A percentile compares a stretch with the other conserved stretches of the same genome.
Evolutionary conservation across 148 eudicot genomes (phyloP).

Genomic region (Limonium bicolor): DNA sequence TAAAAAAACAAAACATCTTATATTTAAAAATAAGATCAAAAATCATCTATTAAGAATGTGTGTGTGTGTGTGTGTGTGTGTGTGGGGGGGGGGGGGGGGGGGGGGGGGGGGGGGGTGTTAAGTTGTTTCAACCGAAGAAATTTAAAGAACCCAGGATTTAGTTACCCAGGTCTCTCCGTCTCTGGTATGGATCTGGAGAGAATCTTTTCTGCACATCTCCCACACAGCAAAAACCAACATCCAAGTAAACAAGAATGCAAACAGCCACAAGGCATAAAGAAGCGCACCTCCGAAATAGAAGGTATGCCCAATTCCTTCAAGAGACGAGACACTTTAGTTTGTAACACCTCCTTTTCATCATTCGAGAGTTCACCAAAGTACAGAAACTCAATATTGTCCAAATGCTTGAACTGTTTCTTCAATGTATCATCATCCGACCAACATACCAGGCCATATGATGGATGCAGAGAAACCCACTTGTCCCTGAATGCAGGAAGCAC

Average conservation of each 20-base stretch:
- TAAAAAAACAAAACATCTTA: too few relatives aligned
- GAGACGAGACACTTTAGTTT: constrained; percentile 34
- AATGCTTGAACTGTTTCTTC: constrained; percentile 59
- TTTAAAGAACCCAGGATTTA: too few relatives aligned
- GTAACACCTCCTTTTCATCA: constrained; percentile 43
- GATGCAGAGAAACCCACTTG: constrained; percentile 87
- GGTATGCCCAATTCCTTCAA: constrained; percentile 53
- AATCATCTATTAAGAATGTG: too few relatives aligned
- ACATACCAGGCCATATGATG: constrained; percentile 78
- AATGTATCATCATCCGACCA: constrained; percentile 80
- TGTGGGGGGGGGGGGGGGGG: too few relatives aligned
- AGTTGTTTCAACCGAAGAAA: too few relatives aligned
- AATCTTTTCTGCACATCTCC: too few relatives aligned
- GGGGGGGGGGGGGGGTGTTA: too few relatives aligned
- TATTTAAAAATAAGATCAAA: too few relatives aligned
- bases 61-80: too few relatives aligned
- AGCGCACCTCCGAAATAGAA: constrained; percentile 67
- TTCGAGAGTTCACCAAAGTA: constrained; percentile 49
- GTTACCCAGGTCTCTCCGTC: too few relatives aligned
- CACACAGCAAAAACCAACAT: too few relatives aligned
- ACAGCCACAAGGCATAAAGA: neutral
- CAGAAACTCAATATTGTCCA: constrained; percentile 50
- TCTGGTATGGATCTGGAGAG: too few relatives aligned
- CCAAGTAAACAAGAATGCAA: constrained; percentile 4
- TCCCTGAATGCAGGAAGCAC: constrained; percentile 74